Evolutionary conservation across 108 stramenopile species (phyloP).

Genomic region (Fistulifera pelliculosa): DNA sequence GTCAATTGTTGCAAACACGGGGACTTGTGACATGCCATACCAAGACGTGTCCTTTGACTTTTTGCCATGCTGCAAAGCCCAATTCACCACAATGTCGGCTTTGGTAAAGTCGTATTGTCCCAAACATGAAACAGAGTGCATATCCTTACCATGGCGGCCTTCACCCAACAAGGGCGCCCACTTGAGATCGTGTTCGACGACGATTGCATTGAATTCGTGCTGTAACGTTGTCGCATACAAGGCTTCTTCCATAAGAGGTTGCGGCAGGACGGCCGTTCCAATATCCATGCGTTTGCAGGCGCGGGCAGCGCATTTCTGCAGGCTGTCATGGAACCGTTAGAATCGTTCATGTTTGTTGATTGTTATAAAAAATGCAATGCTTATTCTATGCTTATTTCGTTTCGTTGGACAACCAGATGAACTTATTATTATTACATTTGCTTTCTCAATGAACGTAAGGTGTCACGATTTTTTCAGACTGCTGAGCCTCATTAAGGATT

Average conservation of each 20-base stretch:
- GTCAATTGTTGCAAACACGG: slow-evolving; percentile 45
- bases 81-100: slow-evolving; percentile 80
- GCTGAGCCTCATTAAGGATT: too few relatives aligned
- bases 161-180: slow-evolving; percentile 66
- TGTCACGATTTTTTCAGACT: too few relatives aligned
- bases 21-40: slow-evolving; percentile 85
- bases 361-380: too few relatives aligned
- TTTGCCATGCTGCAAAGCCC: slow-evolving; percentile 61
- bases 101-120: slow-evolving; percentile 84
- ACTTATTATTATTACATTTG: too few relatives aligned
- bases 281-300: slow-evolving; percentile 69
- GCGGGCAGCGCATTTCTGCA: too few relatives aligned
- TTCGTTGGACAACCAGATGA: too few relatives aligned
- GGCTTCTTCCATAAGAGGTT: slow-evolving; percentile 45
- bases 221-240: slow-evolving; percentile 43
- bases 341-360: too few relatives aligned
- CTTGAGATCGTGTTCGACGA: slow-evolving; percentile 87
- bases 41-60: slow-evolving; percentile 85
- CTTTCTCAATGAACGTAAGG: too few relatives aligned
- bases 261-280: slow-evolving; percentile 69
- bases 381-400: too few relatives aligned
- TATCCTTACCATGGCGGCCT: slow-evolving; percentile 1
- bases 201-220: slow-evolving; percentile 84
- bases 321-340: too few relatives aligned
- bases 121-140: slow-evolving; percentile 5